These are phyloP conservation scores for Populus euphratica DNA, from an alignment of 345 rosid genomes.

Conservation along the genomic window DNA sequence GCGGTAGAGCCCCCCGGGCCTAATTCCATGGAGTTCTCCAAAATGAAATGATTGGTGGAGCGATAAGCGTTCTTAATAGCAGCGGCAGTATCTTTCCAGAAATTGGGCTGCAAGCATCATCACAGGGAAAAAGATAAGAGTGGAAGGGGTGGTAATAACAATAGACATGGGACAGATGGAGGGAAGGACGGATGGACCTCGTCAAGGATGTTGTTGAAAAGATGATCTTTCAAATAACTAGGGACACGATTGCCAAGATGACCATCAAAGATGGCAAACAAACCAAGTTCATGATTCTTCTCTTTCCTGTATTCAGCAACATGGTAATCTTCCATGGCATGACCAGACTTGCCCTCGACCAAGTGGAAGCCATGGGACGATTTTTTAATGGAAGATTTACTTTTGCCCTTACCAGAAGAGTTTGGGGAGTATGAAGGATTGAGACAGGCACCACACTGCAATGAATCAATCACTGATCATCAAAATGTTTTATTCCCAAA, in stretches of 20 bases:
- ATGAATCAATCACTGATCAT: neutral
- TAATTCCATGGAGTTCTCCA: constrained; percentile 1
- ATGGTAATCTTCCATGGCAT: constrained; percentile 29
- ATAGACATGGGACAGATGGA: neutral
- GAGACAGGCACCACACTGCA: neutral
- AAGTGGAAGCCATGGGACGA: constrained; percentile 16
- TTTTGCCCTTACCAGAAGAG: neutral
- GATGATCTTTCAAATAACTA: constrained; percentile 18
- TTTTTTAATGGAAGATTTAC: neutral
- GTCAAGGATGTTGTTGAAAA: constrained; percentile 22
- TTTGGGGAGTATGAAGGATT: neutral
- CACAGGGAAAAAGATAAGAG: neutral
- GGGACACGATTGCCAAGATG: constrained; percentile 25
- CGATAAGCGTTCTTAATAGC: constrained; percentile 23
- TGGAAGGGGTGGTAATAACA: too few relatives aligned
- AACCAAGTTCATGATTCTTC: constrained; percentile 14
- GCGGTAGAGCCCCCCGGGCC: constrained; percentile 32
- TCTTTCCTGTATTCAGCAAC: constrained; percentile 20
- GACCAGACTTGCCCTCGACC: constrained; percentile 26
- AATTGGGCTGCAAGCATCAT: neutral
- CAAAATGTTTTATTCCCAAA: neutral
- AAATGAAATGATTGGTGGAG: constrained; percentile 19
- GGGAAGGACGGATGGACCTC: constrained; percentile 13
- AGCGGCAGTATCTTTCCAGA: constrained; percentile 21
- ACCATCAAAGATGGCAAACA: constrained; percentile 32